Percentiles rank a stretch among this genome's conserved stretches.
Conservation (phyloP, 2,329 filamentous ascomycete species). For the Pseudopyrenochaeta lycopersici region DNA sequence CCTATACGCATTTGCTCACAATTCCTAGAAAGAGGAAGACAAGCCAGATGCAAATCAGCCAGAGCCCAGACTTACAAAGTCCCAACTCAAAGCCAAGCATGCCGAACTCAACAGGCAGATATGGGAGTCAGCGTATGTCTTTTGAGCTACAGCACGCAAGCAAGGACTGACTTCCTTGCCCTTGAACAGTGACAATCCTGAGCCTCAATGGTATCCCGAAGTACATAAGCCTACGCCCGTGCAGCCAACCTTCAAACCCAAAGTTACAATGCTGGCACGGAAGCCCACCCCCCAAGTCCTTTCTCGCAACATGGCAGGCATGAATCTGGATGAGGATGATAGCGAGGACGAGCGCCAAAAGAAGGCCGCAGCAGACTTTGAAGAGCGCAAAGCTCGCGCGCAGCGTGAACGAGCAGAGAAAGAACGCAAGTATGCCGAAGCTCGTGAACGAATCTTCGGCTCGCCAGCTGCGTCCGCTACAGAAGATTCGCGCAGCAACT, state of each 20-base stretch:
- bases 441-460: conserved; percentile 86
- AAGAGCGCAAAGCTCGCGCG: conserved; percentile 80
- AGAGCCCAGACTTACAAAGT: conserved; percentile 68
- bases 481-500: conserved; percentile 47
- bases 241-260: conserved; percentile 77
- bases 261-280: conserved; percentile 84
- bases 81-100: conserved; percentile 81
- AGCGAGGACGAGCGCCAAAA: conserved; percentile 70
- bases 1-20: conserved; percentile 25
- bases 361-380: conserved; percentile 71
- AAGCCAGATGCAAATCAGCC: conserved; percentile 50
- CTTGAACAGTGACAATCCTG: conserved; percentile 71
- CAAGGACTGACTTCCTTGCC: conserved; percentile 23
- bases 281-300: conserved; percentile 74
- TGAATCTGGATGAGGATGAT: conserved; percentile 63
- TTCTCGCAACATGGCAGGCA: conserved; percentile 62
- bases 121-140: conserved; percentile 84
- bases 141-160: not conserved
- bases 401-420: conserved; percentile 86
- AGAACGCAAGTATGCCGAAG: conserved; percentile 88
- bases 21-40: conserved; percentile 46
- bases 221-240: conserved; percentile 70
- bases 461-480: conserved; percentile 53
- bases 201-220: conserved; percentile 79
- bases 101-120: conserved; percentile 83